Conservation (phyloP, 177 flowering plant species). For the Vitis hybrid region DNA sequence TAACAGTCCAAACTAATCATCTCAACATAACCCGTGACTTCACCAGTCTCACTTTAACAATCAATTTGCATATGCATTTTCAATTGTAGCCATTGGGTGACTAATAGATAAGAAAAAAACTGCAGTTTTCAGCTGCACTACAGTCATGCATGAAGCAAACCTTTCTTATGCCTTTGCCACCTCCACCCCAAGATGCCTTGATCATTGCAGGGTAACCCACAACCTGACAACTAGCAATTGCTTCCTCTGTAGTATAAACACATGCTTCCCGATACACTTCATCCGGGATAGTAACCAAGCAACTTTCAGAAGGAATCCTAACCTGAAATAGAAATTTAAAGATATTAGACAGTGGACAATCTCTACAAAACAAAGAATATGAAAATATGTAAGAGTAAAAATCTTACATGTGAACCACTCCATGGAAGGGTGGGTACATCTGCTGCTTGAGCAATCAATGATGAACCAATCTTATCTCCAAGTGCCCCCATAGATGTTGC, state of each 20-base stretch:
- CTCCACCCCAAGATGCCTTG: constrained; percentile 99
- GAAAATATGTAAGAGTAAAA: not conserved
- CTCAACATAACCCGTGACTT: not conserved
- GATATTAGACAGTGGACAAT: not conserved
- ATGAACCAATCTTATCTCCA: constrained; percentile 99
- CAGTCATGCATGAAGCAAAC: constrained; percentile 33
- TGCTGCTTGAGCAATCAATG: constrained; percentile 98
- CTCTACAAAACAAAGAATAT: not conserved
- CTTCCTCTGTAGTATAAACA: constrained; percentile 94
- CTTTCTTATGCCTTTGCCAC: constrained; percentile 99
- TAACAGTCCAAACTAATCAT: not conserved
- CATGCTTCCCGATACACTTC: constrained; percentile 84
- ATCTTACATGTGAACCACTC: constrained; percentile 97
- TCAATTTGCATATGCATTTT: not conserved
- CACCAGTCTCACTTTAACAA: not conserved
- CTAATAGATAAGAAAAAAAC: not conserved
- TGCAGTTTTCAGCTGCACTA: not conserved
- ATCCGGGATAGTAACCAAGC: constrained; percentile 81
- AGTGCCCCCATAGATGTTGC: constrained; percentile 89
- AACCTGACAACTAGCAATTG: constrained; percentile 93
- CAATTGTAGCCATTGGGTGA: not conserved
- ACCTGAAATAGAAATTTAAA: constrained; percentile 51
- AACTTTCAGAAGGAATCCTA: constrained; percentile 74
- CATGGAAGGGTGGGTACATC: constrained; percentile 99
- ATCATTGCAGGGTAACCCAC: constrained; percentile 99